A percentile compares a stretch with the other conserved stretches of the same genome.
Evolutionary conservation across 441 rosid genomes (phyloP).

Genomic region (Geranium incanum): DNA sequence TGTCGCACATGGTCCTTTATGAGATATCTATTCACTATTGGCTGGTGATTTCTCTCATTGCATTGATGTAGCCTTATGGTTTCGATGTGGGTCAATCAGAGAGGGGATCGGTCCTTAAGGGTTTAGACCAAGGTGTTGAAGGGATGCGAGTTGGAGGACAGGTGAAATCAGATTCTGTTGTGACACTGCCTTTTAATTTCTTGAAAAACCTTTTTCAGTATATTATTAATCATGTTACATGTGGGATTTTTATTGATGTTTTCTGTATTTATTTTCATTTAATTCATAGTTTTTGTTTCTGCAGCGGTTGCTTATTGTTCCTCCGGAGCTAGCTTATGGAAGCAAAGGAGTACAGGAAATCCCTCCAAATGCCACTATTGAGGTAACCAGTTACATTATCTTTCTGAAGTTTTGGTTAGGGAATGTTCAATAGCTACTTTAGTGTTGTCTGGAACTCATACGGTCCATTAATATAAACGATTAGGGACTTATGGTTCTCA

Average conservation of each 20-base stretch:
- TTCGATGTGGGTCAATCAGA: conserved; percentile 94
- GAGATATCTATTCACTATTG: not conserved
- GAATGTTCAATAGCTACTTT: not conserved
- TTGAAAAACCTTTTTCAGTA: not conserved
- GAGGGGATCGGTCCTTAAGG: conserved; percentile 74
- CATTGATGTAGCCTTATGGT: conserved; percentile 70
- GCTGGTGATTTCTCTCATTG: conserved; percentile 1
- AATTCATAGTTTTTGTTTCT: not conserved
- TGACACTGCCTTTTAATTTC: not conserved
- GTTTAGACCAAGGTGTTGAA: conserved; percentile 80
- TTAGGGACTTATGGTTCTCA: not conserved
- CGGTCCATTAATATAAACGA: no score
- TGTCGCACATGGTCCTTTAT: not conserved
- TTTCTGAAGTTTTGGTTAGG: not conserved
- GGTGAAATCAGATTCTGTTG: conserved; percentile 34
- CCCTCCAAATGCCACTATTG: conserved; percentile 69
- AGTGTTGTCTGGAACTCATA: not conserved
- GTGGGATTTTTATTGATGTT: not conserved
- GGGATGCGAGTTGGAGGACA: conserved; percentile 91
- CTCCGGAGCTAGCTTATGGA: conserved; percentile 80
- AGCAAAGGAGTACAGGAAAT: conserved; percentile 71
- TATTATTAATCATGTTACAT: conserved; percentile 6
- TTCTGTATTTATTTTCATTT: conserved; percentile 5
- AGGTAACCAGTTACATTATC: conserved; percentile 29
- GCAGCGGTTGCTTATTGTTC: conserved; percentile 72